Conservation (phyloP, 495 filamentous ascomycete genomes). For the Penicillium simplicissimum region DNA sequence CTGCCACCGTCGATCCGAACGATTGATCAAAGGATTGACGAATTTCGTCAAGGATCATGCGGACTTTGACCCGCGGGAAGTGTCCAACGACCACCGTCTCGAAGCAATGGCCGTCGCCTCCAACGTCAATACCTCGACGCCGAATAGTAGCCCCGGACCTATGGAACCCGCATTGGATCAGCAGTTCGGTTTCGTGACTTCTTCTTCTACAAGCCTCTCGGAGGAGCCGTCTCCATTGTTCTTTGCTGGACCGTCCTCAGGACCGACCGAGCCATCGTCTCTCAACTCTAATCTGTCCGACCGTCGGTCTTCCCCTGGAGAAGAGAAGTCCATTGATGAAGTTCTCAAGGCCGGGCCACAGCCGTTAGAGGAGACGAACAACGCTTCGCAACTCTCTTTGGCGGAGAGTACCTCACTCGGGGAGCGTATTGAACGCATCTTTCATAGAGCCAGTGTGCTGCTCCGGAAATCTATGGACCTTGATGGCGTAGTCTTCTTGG, state of each 20-base stretch:
- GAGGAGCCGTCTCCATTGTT: slow-evolving; percentile 9
- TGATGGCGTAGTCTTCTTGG: slow-evolving; percentile 45
- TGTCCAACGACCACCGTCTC: slow-evolving; percentile 15
- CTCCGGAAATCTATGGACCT: slow-evolving; percentile 43
- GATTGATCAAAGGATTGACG: slow-evolving; percentile 34
- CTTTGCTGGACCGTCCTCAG: slow-evolving; percentile 1
- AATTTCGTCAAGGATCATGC: slow-evolving; percentile 34
- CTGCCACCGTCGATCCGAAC: slow-evolving; percentile 31
- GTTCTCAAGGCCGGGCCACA: not conserved
- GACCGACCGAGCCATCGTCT: slow-evolving; percentile 18
- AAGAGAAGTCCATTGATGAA: slow-evolving; percentile 18
- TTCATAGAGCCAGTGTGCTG: slow-evolving; percentile 38
- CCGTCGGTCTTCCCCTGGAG: slow-evolving; percentile 10
- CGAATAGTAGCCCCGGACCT: not conserved
- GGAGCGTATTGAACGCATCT: slow-evolving; percentile 30
- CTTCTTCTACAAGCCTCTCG: slow-evolving; percentile 7
- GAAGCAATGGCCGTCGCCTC: slow-evolving; percentile 6
- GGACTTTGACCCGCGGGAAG: slow-evolving; percentile 28
- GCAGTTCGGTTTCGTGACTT: slow-evolving; percentile 3
- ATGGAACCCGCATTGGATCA: not conserved
- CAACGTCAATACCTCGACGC: not conserved
- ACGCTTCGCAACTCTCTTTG: slow-evolving; percentile 7
- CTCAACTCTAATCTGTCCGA: slow-evolving; percentile 17
- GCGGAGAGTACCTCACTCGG: slow-evolving; percentile 13
- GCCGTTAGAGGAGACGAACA: not conserved